phyloP scores from a whole-genome alignment of 768 basidiomycete species.

The Trametes cubensis region DNA sequence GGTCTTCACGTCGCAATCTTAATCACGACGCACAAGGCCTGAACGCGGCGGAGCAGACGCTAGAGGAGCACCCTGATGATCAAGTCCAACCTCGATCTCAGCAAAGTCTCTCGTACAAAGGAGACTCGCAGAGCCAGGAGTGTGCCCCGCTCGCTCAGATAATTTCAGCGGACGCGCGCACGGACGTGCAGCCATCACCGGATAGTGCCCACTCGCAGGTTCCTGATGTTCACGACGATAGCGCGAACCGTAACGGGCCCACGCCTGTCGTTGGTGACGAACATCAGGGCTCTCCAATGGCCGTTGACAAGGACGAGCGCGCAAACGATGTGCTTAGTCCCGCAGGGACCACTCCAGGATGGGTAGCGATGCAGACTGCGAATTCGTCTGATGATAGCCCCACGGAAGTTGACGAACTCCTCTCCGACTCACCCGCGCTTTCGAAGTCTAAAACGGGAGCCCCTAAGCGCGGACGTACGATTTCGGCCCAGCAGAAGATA shows the following conservation, averaged over 20 bases:
- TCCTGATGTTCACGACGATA: too few relatives aligned
- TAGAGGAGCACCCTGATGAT: background rate
- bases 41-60: background rate
- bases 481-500: too few relatives aligned
- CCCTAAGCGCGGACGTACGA: too few relatives aligned
- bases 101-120: slow-evolving; percentile 26
- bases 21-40: too few relatives aligned
- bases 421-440: background rate
- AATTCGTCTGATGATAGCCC: slow-evolving; percentile 7
- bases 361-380: slow-evolving; percentile 4
- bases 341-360: background rate
- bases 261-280: background rate
- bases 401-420: slow-evolving; percentile 19
- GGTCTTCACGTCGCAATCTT: too few relatives aligned
- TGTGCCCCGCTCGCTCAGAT: background rate
- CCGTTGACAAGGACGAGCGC: background rate
- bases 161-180: background rate
- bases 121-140: slow-evolving; percentile 23
- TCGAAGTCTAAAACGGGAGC: too few relatives aligned
- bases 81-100: background rate
- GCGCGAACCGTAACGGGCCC: background rate
- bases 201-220: background rate
- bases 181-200: background rate
- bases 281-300: background rate
- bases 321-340: background rate